Evolutionary conservation across 352 stramenopile genomes (phyloP), one percentile per base, ranked within the genome.

Genomic region (Phytophthora podocarpi): DNA sequence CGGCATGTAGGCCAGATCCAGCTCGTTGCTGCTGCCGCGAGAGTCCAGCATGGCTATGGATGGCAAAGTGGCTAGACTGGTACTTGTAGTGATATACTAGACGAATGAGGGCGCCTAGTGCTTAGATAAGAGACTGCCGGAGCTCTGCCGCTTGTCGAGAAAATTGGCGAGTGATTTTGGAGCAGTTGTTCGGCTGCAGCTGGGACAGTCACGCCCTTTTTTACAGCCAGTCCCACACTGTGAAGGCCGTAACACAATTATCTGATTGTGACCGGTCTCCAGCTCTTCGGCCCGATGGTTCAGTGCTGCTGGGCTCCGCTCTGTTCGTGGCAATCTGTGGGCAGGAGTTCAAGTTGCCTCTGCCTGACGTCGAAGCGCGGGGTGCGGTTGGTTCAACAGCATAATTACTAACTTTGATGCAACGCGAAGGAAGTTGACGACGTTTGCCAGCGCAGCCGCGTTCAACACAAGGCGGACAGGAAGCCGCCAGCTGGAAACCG

Each of bases 1-100:
- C 32, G 74, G 72, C 59, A 79, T 79, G 61, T 84, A 81, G 32
- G 68, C 64, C 58, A 79, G 40, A 34, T 71, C 66, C 49, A 79
- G 43, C 43, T 74, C 70, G 46, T 62, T 74, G 37, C 58, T 69
- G 42, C 31, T 62, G 35, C 37, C 16, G 26, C 63, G 56, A 15
- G 55, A 39, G 13, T 76, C 57, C 35, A 72, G 43, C 63, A 73
- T 70, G n/a, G 15, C 16, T 43, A 16, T 18, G 16, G 24, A 21
- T 4, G 8, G 10, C n/a, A n/a, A n/a, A n/a, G n/a, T n/a, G n/a
- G n/a, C n/a, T n/a, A n/a, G n/a, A n/a, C n/a, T n/a, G n/a, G n/a
- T n/a, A n/a, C n/a, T n/a, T n/a, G n/a, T n/a, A n/a, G n/a, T n/a
- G n/a, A n/a, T n/a, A n/a, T 46, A 43, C 20, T 64, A 43, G 20